Percentiles rank a stretch among this genome's conserved stretches.
Evolutionary conservation across 306 rosid genomes (phyloP).

Genomic region (Citrullus mucosospermus): DNA sequence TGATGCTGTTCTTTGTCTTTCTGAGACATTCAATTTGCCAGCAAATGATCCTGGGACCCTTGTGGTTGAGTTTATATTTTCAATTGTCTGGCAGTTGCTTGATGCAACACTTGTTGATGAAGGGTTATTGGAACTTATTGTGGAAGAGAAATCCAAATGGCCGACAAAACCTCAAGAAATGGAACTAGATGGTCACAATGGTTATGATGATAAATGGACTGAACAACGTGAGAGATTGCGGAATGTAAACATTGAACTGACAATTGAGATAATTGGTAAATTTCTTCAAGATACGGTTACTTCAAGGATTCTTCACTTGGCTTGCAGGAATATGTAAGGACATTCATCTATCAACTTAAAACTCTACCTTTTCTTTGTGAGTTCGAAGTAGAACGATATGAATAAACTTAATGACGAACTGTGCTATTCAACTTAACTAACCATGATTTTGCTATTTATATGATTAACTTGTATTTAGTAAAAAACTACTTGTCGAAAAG

Average conservation of each 20-base stretch:
- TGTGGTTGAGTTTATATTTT: constrained; percentile 73
- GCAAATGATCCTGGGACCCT: constrained; percentile 70
- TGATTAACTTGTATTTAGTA: background rate
- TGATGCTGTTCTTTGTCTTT: constrained; percentile 63
- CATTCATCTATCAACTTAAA: background rate
- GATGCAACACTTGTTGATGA: constrained; percentile 84
- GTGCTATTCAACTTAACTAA: background rate
- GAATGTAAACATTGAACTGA: constrained; percentile 50
- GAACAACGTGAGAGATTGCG: constrained; percentile 43
- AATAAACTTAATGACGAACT: background rate
- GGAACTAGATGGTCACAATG: constrained; percentile 50
- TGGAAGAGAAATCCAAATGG: constrained; percentile 68
- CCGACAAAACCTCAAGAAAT: constrained; percentile 44
- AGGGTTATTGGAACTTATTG: constrained; percentile 56
- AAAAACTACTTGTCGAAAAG: background rate
- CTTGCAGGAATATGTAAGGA: constrained; percentile 63
- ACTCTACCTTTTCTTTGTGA: background rate
- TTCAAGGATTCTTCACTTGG: constrained; percentile 65
- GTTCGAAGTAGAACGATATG: background rate
- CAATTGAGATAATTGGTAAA: constrained; percentile 66
- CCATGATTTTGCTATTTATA: background rate
- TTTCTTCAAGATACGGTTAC: constrained; percentile 57
- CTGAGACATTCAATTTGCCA: constrained; percentile 47
- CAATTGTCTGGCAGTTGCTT: constrained; percentile 75
- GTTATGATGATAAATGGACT: constrained; percentile 36